phyloP scores from a whole-genome alignment of 805 yeast species.

The Nakazawaea ambrosiae region DNA sequence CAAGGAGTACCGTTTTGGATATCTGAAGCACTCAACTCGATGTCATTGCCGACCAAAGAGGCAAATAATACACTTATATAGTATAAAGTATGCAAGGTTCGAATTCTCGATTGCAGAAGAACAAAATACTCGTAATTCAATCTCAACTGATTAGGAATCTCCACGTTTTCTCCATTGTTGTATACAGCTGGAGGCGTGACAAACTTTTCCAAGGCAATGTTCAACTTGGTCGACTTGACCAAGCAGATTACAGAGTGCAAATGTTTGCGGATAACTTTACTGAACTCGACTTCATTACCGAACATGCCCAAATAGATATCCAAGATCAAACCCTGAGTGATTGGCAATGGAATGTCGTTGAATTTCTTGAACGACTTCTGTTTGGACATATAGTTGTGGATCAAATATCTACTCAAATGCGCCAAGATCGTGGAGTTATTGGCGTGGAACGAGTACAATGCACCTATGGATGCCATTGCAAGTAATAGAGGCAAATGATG shows the following conservation, averaged over 20 bases:
- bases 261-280: conserved; percentile 43
- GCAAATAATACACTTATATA: conserved; percentile 42
- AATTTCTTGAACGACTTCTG: conserved; percentile 36
- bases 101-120: conserved; percentile 46
- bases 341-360: conserved; percentile 49
- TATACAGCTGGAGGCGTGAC: conserved; percentile 33
- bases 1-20: conserved; percentile 64
- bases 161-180: conserved; percentile 17
- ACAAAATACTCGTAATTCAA: conserved; percentile 44
- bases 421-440: conserved; percentile 66
- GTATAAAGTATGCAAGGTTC: conserved; percentile 46
- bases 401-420: conserved; percentile 58
- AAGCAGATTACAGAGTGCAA: conserved; percentile 47
- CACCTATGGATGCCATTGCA: conserved; percentile 86
- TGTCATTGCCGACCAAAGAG: conserved; percentile 33
- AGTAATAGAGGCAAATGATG: conserved; percentile 59
- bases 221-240: conserved; percentile 44
- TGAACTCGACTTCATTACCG: conserved; percentile 44
- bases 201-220: conserved; percentile 41
- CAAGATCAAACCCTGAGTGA: conserved; percentile 48
- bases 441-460: conserved; percentile 76
- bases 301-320: conserved; percentile 53
- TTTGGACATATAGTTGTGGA: conserved; percentile 59
- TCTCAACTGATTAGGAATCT: conserved; percentile 23
- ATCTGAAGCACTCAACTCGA: conserved; percentile 33